Percentiles rank a stretch among this genome's conserved stretches.
phyloP scores from a whole-genome alignment of 192 early-diverging fungal species.

The Backusella circina region DNA sequence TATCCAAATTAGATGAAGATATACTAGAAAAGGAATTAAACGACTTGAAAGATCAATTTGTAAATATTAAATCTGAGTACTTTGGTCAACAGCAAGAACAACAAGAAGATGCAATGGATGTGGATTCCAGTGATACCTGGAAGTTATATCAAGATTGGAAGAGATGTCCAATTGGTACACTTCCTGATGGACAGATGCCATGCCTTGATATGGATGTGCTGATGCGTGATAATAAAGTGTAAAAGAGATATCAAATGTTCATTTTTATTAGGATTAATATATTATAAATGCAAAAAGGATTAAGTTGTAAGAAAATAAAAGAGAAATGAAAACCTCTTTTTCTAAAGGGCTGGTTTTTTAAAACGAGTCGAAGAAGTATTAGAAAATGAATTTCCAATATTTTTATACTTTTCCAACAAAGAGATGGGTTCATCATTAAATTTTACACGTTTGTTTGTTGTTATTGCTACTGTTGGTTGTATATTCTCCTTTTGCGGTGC shows the following conservation, averaged over 20 bases:
- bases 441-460: not conserved
- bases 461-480: not conserved
- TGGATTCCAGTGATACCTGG: conserved; percentile 17
- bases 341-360: not conserved
- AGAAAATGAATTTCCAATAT: not conserved
- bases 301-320: too few species aligned
- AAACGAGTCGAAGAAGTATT: not conserved
- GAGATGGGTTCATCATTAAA: not conserved
- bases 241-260: too few species aligned
- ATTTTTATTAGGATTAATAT: too few species aligned
- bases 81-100: not conserved
- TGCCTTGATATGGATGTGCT: conserved; percentile 31
- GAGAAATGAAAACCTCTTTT: too few species aligned
- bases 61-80: conserved; percentile 3
- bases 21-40: not conserved
- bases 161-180: conserved; percentile 37
- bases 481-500: not conserved
- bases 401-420: not conserved
- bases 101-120: not conserved
- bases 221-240: not conserved
- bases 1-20: not conserved
- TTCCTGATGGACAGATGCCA: conserved; percentile 36
- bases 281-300: too few species aligned
- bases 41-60: not conserved
- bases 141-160: conserved; percentile 31